Evolutionary conservation across 2,329 filamentous ascomycete genomes (phyloP).

Genomic region (Ilyonectria mors-panacis): DNA sequence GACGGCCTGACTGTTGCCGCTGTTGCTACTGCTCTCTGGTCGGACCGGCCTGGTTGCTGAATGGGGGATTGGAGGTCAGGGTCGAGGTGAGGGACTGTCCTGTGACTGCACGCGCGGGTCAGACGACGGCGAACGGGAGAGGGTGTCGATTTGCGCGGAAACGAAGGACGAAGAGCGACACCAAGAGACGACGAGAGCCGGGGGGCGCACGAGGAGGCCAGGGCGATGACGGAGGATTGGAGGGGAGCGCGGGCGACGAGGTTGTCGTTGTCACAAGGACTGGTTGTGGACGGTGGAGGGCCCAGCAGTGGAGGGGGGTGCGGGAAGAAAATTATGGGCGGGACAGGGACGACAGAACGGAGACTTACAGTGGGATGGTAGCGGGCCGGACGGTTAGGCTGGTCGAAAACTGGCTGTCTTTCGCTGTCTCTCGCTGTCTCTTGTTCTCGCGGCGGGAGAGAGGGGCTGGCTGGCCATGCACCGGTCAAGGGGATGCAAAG

Average conservation of each 20-base stretch:
- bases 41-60: slow-evolving; percentile 17
- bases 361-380: slow-evolving; percentile 30
- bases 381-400: slow-evolving; percentile 20
- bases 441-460: slow-evolving; percentile 8
- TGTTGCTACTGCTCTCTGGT: slow-evolving; percentile 17
- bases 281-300: slow-evolving; percentile 34
- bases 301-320: slow-evolving; percentile 38
- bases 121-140: slow-evolving; percentile 24
- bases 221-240: slow-evolving; percentile 44
- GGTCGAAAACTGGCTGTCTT: slow-evolving; percentile 6
- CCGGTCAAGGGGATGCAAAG: slow-evolving; percentile 20
- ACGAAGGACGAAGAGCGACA: slow-evolving; percentile 24
- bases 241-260: slow-evolving; percentile 42
- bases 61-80: slow-evolving; percentile 30
- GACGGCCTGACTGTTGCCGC: slow-evolving; percentile 36
- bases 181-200: slow-evolving; percentile 27
- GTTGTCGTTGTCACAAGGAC: slow-evolving; percentile 45
- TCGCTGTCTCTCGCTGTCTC: slow-evolving; percentile 13
- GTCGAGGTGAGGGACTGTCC: slow-evolving; percentile 27
- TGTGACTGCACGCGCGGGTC: slow-evolving; percentile 35
- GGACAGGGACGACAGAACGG: slow-evolving; percentile 25
- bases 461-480: slow-evolving; percentile 27
- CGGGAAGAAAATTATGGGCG: slow-evolving; percentile 34
- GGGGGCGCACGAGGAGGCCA: slow-evolving; percentile 34
- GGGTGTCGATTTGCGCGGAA: slow-evolving; percentile 24